phyloP scores from a whole-genome alignment of 768 basidiomycete genomes.

The Panellus pusillus region DNA sequence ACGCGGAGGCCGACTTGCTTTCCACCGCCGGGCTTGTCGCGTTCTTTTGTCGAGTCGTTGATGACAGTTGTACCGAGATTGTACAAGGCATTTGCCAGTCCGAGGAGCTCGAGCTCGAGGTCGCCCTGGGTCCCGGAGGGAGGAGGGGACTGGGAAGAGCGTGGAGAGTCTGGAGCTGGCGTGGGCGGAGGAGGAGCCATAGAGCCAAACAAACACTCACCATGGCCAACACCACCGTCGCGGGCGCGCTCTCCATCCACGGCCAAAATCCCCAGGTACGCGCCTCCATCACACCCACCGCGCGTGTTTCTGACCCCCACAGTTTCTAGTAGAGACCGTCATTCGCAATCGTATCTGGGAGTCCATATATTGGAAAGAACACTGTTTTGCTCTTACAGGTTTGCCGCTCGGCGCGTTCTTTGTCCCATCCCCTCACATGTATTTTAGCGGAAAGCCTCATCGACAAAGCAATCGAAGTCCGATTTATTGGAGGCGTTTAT shows the following conservation, averaged over 20 bases:
- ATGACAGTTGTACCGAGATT: conserved; percentile 83
- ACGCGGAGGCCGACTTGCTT: conserved; percentile 80
- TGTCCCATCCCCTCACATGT: neutral
- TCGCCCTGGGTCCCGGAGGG: conserved; percentile 72
- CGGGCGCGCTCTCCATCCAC: conserved; percentile 87
- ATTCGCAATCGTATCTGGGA: conserved; percentile 97
- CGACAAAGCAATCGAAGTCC: conserved; percentile 85
- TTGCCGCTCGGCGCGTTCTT: conserved; percentile 21
- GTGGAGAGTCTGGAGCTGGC: conserved; percentile 63
- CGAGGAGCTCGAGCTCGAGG: conserved; percentile 72
- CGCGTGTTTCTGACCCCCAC: conserved; percentile 18
- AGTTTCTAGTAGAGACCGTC: conserved; percentile 95
- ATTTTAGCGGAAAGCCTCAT: conserved; percentile 84
- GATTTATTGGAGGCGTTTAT: conserved; percentile 89
- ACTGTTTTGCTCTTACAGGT: conserved; percentile 97
- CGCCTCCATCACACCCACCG: neutral
- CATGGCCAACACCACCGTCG: conserved; percentile 94
- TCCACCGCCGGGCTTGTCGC: conserved; percentile 64
- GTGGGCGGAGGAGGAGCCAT: neutral
- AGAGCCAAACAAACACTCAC: no score
- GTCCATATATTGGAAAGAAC: conserved; percentile 94
- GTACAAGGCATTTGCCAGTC: conserved; percentile 75
- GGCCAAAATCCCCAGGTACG: conserved; percentile 94
- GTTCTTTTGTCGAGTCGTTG: conserved; percentile 79
- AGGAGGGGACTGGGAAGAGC: conserved; percentile 74